A percentile compares a stretch with the other conserved stretches of the same genome.
Conservation (phyloP, 306 rosid genomes). For the Albizia julibrissin region DNA sequence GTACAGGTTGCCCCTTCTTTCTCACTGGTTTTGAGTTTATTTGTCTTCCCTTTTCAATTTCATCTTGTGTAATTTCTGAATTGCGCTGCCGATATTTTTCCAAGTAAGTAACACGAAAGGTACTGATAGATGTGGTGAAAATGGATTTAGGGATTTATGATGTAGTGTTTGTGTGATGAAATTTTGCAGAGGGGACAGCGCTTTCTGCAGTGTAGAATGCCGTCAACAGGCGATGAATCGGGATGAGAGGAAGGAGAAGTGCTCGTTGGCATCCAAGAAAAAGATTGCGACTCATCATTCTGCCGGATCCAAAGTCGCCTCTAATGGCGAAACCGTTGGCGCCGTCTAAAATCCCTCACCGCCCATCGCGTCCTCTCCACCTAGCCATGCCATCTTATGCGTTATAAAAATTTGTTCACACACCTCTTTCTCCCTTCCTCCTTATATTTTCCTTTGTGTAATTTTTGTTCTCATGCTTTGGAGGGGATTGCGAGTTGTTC, state of each 20-base stretch:
- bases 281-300: slow-evolving; percentile 33
- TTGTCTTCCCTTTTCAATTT: background rate
- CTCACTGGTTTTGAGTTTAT: background rate
- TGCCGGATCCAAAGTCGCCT: slow-evolving; percentile 41
- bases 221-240: slow-evolving; percentile 81
- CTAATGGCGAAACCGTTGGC: slow-evolving; percentile 59
- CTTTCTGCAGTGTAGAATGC: slow-evolving; percentile 89
- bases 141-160: background rate
- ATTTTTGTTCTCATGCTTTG: slow-evolving; percentile 17
- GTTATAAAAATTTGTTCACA: slow-evolving; percentile 23
- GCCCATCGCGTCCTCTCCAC: background rate
- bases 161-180: background rate
- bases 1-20: slow-evolving; percentile 57
- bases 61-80: background rate
- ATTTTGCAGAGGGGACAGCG: slow-evolving; percentile 75
- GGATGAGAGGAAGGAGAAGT: slow-evolving; percentile 77
- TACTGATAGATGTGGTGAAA: background rate
- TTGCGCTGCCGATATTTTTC: background rate
- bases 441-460: slow-evolving; percentile 23
- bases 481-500: slow-evolving; percentile 2
- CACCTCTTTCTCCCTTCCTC: background rate
- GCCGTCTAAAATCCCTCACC: slow-evolving; percentile 39
- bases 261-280: slow-evolving; percentile 55
- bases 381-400: background rate
- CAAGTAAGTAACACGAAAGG: background rate